These are phyloP conservation scores for Calonectria pauciramosa DNA, from an alignment of 2,329 filamentous ascomycete genomes.

Conservation along the genomic window DNA sequence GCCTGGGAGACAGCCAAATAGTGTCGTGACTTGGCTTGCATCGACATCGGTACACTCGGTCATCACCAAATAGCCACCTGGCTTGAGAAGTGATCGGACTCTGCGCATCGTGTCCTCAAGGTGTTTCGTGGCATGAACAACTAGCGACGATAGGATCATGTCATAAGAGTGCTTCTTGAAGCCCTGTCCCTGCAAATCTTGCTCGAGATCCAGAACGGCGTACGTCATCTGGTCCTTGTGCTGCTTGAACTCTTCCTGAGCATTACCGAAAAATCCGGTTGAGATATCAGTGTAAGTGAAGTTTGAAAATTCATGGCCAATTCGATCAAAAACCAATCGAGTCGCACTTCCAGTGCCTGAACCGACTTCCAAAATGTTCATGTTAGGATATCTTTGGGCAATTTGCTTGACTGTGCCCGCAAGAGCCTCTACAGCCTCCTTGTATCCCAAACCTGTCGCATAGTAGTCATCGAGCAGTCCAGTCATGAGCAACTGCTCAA, in stretches of 20 bases:
- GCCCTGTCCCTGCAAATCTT: not conserved
- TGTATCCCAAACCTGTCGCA: not conserved
- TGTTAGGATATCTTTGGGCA: not conserved
- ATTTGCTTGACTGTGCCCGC: conserved; percentile 1
- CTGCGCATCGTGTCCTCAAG: not conserved
- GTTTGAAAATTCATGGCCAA: not conserved
- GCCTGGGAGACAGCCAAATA: conserved; percentile 24
- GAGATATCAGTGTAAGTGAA: conserved; percentile 14
- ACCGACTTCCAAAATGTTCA: conserved; percentile 3
- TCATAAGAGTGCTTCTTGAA: conserved; percentile 12
- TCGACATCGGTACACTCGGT: conserved; percentile 23
- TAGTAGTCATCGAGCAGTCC: conserved; percentile 2
- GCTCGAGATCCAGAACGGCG: not conserved
- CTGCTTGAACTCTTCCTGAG: not conserved
- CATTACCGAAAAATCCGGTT: not conserved
- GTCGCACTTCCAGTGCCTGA: conserved; percentile 6
- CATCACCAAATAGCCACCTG: conserved; percentile 1
- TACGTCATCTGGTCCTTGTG: not conserved
- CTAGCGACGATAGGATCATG: not conserved
- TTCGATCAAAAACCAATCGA: not conserved
- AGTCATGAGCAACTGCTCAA: not conserved
- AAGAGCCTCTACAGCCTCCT: not conserved
- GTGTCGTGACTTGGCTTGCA: not conserved
- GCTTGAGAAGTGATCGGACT: not conserved
- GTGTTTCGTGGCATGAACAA: not conserved